These are phyloP conservation scores for Elongisporangium anandrum DNA, from an alignment of 352 stramenopile genomes.

Conservation along the genomic window DNA sequence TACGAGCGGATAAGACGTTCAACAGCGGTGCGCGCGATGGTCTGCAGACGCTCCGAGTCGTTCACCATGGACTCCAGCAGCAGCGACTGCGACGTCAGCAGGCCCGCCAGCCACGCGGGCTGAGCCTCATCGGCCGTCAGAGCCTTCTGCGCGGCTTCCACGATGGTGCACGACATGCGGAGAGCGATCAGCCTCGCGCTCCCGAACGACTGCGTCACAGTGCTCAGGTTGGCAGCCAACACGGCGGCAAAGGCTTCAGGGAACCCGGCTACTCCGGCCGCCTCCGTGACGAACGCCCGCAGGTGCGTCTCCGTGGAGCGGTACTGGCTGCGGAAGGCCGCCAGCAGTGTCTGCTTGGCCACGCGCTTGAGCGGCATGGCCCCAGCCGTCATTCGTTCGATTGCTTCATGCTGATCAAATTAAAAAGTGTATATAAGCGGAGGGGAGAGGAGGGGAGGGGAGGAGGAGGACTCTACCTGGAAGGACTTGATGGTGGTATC, in stretches of 20 bases:
- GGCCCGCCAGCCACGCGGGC: slow-evolving; percentile 37
- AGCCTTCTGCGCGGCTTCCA: slow-evolving; percentile 24
- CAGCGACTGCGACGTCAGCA: slow-evolving; percentile 38
- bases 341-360: slow-evolving; percentile 52
- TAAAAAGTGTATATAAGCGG: not conserved
- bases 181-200: slow-evolving; percentile 48
- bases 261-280: slow-evolving; percentile 33
- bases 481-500: slow-evolving; percentile 53
- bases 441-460: not conserved
- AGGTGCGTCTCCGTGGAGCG: slow-evolving; percentile 54
- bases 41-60: slow-evolving; percentile 39
- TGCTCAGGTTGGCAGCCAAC: slow-evolving; percentile 27
- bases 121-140: slow-evolving; percentile 3
- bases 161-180: slow-evolving; percentile 49
- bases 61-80: slow-evolving; percentile 55
- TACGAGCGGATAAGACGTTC: slow-evolving; percentile 43
- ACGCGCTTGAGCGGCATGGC: slow-evolving; percentile 62
- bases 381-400: slow-evolving; percentile 54
- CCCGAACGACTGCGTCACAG: slow-evolving; percentile 47
- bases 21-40: slow-evolving; percentile 35
- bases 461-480: slow-evolving; percentile 19
- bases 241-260: slow-evolving; percentile 45
- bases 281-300: slow-evolving; percentile 38
- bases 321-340: slow-evolving; percentile 48
- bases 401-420: slow-evolving; percentile 40